These are phyloP conservation scores for Hanseniaspora clermontiae DNA, from an alignment of 805 yeast species.

Conservation along the genomic window DNA sequence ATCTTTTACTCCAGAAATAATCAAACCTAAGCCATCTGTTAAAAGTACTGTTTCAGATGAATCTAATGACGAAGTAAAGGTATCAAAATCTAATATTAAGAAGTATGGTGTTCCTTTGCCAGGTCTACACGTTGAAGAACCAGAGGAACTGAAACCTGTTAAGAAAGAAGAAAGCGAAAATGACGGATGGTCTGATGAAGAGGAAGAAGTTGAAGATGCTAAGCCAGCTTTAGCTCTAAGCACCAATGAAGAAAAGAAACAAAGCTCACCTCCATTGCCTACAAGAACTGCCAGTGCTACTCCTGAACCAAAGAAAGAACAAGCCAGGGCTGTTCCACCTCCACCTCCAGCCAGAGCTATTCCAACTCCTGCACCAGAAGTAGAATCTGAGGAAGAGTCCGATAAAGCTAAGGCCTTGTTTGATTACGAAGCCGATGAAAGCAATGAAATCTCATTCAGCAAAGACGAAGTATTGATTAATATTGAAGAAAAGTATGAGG, in stretches of 20 bases:
- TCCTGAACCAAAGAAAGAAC: slow-evolving; percentile 21
- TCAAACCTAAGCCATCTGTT: slow-evolving; percentile 20
- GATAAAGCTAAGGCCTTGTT: slow-evolving; percentile 66
- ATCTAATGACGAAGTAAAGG: slow-evolving; percentile 17
- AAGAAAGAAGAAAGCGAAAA: slow-evolving; percentile 22
- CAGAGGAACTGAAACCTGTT: slow-evolving; percentile 19
- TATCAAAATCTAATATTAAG: slow-evolving; percentile 17
- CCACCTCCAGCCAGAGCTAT: slow-evolving; percentile 26
- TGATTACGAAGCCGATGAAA: slow-evolving; percentile 86
- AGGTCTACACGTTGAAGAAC: slow-evolving; percentile 24
- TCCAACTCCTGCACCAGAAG: slow-evolving; percentile 19
- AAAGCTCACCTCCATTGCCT: slow-evolving; percentile 20
- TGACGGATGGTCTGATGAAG: slow-evolving; percentile 16
- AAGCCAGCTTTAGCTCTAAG: slow-evolving; percentile 13
- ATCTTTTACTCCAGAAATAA: slow-evolving; percentile 21
- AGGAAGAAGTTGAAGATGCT: slow-evolving; percentile 2
- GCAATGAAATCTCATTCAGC: slow-evolving; percentile 71
- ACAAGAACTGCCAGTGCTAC: slow-evolving; percentile 19
- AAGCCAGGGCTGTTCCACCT: slow-evolving; percentile 19
- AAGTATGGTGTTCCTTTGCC: slow-evolving; percentile 26
- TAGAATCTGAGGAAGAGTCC: slow-evolving; percentile 3
- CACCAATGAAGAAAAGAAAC: background rate
- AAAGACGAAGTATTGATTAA: slow-evolving; percentile 75
- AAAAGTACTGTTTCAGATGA: slow-evolving; percentile 17
- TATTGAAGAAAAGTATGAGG: slow-evolving; percentile 82